phyloP scores from a whole-genome alignment of 495 filamentous ascomycete genomes.

The Clohesyomyces aquaticus region DNA sequence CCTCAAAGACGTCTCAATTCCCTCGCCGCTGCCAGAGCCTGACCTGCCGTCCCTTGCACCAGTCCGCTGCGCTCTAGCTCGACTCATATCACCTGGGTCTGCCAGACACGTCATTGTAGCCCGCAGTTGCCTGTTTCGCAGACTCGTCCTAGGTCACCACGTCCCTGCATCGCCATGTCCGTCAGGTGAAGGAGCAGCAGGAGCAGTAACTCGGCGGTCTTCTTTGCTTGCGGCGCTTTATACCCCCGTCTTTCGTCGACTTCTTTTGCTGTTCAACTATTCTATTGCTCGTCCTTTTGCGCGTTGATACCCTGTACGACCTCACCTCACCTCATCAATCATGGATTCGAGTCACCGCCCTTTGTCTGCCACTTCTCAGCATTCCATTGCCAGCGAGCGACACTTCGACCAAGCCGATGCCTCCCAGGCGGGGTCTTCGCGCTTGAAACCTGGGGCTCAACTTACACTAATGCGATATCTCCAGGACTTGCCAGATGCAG shows the following conservation, averaged over 20 bases:
- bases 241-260: slow-evolving; percentile 1
- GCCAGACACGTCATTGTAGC: slow-evolving; percentile 33
- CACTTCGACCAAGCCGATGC: slow-evolving; percentile 25
- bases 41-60: slow-evolving; percentile 14
- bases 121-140: slow-evolving; percentile 25
- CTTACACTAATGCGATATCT: slow-evolving; percentile 46
- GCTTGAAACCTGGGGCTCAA: slow-evolving; percentile 38
- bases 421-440: slow-evolving; percentile 31
- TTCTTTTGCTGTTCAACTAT: slow-evolving; percentile 5
- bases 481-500: slow-evolving; percentile 45
- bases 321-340: slow-evolving; percentile 41
- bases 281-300: slow-evolving; percentile 15
- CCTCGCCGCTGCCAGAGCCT: slow-evolving; percentile 21
- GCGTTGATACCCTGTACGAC: slow-evolving; percentile 38
- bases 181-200: slow-evolving; percentile 24
- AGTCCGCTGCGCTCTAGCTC: slow-evolving; percentile 4
- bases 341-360: slow-evolving; percentile 33
- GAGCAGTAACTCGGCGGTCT: not conserved
- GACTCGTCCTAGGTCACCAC: slow-evolving; percentile 9
- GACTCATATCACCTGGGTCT: slow-evolving; percentile 16
- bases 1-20: slow-evolving; percentile 32
- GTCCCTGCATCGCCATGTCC: slow-evolving; percentile 18
- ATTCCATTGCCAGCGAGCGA: slow-evolving; percentile 12
- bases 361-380: slow-evolving; percentile 29
- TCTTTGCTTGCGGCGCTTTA: slow-evolving; percentile 4